These are phyloP conservation scores for Elsinoe necatrix DNA, from an alignment of 2,329 filamentous ascomycete species.

Conservation along the genomic window DNA sequence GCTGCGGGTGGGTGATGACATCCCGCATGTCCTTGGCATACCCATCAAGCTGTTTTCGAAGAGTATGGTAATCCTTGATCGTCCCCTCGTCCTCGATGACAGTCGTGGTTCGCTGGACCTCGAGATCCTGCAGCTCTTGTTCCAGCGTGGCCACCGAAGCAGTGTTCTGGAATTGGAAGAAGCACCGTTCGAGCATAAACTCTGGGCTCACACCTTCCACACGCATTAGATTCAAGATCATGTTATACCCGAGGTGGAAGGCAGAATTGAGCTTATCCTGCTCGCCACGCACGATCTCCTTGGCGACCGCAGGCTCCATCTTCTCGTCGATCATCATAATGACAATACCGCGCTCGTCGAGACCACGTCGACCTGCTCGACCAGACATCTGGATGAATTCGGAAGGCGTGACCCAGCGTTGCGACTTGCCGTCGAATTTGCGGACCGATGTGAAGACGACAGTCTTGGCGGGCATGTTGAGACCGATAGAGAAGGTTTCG, in stretches of 20 bases:
- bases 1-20: conserved; percentile 84
- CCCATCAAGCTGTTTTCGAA: conserved; percentile 72
- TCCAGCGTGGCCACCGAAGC: conserved; percentile 78
- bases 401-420: conserved; percentile 80
- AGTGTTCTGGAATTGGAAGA: conserved; percentile 96
- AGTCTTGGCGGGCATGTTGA: conserved; percentile 99
- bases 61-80: conserved; percentile 88
- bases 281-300: conserved; percentile 89
- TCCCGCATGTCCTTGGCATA: conserved; percentile 84
- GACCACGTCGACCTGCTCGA: conserved; percentile 88
- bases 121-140: conserved; percentile 69
- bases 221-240: conserved; percentile 92
- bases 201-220: conserved; percentile 99
- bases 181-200: conserved; percentile 97
- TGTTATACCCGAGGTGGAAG: conserved; percentile 97
- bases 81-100: conserved; percentile 76
- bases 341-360: conserved; percentile 95
- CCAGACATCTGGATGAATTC: conserved; percentile 99
- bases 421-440: conserved; percentile 80
- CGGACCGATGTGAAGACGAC: conserved; percentile 97
- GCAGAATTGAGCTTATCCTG: conserved; percentile 97
- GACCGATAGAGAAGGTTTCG: conserved; percentile 94
- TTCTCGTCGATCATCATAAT: conserved; percentile 99
- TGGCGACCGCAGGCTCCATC: conserved; percentile 89
- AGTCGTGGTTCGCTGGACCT: conserved; percentile 64